These are phyloP conservation scores for Kwoniella sp. DNA, from an alignment of 768 basidiomycete species.

Conservation along the genomic window DNA sequence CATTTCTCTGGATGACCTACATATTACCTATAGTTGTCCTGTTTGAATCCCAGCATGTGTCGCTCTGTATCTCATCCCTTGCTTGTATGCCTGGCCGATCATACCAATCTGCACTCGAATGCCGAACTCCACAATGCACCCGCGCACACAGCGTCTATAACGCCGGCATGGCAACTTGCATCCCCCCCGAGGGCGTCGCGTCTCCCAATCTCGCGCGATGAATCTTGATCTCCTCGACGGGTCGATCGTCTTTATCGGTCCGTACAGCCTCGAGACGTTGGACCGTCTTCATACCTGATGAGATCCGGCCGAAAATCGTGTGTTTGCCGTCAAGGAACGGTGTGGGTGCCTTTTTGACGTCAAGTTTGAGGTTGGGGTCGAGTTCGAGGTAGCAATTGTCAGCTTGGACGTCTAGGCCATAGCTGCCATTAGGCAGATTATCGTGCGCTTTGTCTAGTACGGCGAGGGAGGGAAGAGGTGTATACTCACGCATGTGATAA, in stretches of 20 bases:
- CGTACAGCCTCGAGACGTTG: conserved; percentile 88
- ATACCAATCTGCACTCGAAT: too few relatives aligned
- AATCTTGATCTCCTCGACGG: conserved; percentile 85
- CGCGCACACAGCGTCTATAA: too few relatives aligned
- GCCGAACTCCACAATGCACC: too few relatives aligned
- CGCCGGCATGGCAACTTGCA: conserved; percentile 18
- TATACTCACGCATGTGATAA: conserved; percentile 55
- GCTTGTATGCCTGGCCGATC: background rate
- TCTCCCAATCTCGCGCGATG: conserved; percentile 67
- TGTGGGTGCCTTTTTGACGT: conserved; percentile 53
- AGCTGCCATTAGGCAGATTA: too few relatives aligned
- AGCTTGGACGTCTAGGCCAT: too few relatives aligned
- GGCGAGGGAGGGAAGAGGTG: too few relatives aligned
- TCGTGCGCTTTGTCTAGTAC: conserved; percentile 1
- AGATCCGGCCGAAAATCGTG: conserved; percentile 74
- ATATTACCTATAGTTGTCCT: too few relatives aligned
- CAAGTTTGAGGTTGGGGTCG: background rate
- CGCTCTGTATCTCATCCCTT: conserved; percentile 6
- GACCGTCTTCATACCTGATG: conserved; percentile 85
- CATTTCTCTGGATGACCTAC: too few relatives aligned
- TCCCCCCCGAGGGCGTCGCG: conserved; percentile 4
- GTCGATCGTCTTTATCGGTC: conserved; percentile 80
- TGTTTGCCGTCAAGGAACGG: conserved; percentile 59
- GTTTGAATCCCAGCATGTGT: too few relatives aligned
- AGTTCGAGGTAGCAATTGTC: background rate